phyloP scores from a whole-genome alignment of 2,329 filamentous ascomycete species.

The Fusarium nelsonii region DNA sequence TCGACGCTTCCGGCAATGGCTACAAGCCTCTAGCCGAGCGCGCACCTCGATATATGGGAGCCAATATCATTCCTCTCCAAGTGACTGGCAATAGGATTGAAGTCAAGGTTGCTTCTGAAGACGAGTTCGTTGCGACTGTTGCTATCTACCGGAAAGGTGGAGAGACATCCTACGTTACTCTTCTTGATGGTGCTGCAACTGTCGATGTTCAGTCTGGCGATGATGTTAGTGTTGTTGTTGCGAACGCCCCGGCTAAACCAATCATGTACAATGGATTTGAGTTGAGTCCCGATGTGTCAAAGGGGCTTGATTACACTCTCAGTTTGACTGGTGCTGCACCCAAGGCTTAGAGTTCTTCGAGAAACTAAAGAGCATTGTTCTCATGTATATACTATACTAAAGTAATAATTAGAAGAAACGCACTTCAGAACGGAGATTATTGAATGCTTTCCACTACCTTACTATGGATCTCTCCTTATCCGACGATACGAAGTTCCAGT shows the following conservation, averaged over 20 bases:
- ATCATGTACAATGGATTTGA: constrained; percentile 60
- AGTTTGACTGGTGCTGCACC: constrained; percentile 51
- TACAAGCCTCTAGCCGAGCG: constrained; percentile 60
- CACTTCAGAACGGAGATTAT: too few relatives aligned
- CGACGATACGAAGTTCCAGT: too few relatives aligned
- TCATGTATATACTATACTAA: neutral
- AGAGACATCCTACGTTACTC: constrained; percentile 53
- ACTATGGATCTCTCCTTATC: too few relatives aligned
- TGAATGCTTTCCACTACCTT: too few relatives aligned
- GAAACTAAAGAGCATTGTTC: neutral
- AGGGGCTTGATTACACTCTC: constrained; percentile 56
- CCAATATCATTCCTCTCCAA: constrained; percentile 62
- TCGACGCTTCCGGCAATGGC: constrained; percentile 54
- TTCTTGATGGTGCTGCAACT: constrained; percentile 53
- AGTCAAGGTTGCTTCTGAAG: constrained; percentile 53
- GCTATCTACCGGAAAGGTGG: constrained; percentile 51
- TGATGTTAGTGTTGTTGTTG: constrained; percentile 60
- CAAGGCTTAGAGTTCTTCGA: neutral
- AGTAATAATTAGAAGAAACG: too few relatives aligned
- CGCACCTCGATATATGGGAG: constrained; percentile 62
- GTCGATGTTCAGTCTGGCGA: constrained; percentile 54
- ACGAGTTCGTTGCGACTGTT: constrained; percentile 57
- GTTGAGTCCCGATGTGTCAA: constrained; percentile 52
- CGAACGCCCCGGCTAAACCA: constrained; percentile 60
- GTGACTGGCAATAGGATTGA: constrained; percentile 49